phyloP scores from a whole-genome alignment of 2,329 filamentous ascomycete genomes.

The Sporothrix brasiliensis region DNA sequence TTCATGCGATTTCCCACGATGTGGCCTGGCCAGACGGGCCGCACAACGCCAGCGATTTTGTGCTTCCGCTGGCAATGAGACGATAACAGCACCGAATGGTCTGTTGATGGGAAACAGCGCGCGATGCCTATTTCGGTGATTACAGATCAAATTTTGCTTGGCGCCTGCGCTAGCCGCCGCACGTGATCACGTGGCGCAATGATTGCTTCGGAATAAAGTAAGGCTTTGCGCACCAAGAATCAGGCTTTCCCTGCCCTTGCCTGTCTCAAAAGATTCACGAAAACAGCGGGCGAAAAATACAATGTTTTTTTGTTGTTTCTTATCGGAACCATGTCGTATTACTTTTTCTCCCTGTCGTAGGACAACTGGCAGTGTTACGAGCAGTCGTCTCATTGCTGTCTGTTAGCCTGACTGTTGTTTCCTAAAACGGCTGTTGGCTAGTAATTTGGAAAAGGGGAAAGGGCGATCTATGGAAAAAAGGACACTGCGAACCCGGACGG shows the following conservation, averaged over 20 bases:
- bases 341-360: neutral
- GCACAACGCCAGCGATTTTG: neutral
- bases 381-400: neutral
- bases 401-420: neutral
- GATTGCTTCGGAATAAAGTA: slow-evolving; percentile 10
- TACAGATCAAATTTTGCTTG: neutral
- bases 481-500: neutral
- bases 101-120: neutral
- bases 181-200: slow-evolving; percentile 9
- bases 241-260: slow-evolving; percentile 10
- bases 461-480: neutral
- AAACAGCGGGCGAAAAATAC: neutral
- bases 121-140: slow-evolving; percentile 16
- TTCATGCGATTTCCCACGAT: neutral
- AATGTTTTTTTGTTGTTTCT: slow-evolving; percentile 12
- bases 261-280: slow-evolving; percentile 26
- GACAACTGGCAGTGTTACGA: neutral
- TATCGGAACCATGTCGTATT: slow-evolving; percentile 14
- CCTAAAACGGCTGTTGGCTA: slow-evolving; percentile 9
- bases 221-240: slow-evolving; percentile 13
- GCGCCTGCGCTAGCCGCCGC: neutral
- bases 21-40: slow-evolving; percentile 22
- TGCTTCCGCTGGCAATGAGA: neutral
- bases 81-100: neutral
- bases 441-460: neutral